phyloP scores from a whole-genome alignment of 2,329 filamentous ascomycete genomes.

The Macrophomina pseudophaseolina region DNA sequence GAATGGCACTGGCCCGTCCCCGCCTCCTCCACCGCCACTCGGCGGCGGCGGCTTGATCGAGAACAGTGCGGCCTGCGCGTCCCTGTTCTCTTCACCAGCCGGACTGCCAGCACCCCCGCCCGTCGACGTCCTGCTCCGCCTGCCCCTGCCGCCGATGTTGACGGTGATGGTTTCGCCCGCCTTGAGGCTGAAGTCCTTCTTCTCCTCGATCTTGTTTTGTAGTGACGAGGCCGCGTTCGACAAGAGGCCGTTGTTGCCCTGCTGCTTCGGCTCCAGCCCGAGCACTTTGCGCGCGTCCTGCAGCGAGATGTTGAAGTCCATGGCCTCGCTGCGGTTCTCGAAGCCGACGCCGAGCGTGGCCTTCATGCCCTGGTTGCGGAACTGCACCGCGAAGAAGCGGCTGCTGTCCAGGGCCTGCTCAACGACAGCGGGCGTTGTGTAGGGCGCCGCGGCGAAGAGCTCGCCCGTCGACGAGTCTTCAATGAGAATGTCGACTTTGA shows the following conservation, averaged over 20 bases:
- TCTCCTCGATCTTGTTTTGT: conserved; percentile 44
- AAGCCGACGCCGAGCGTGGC: conserved; percentile 85
- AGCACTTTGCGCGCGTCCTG: conserved; percentile 77
- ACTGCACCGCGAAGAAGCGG: conserved; percentile 83
- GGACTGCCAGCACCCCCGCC: conserved; percentile 35
- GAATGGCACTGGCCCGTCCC: conserved; percentile 44
- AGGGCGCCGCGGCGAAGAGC: conserved; percentile 84
- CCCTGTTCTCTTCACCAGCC: conserved; percentile 42
- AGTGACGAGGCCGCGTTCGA: too few species aligned
- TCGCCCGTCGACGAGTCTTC: conserved; percentile 75
- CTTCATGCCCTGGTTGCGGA: conserved; percentile 77
- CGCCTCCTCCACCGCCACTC: conserved; percentile 21
- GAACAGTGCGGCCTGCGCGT: conserved; percentile 62
- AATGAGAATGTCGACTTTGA: conserved; percentile 77
- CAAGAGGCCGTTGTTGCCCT: too few species aligned
- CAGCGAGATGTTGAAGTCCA: conserved; percentile 81
- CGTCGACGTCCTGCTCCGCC: background rate
- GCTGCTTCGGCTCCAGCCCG: conserved; percentile 56
- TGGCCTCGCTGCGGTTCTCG: conserved; percentile 83
- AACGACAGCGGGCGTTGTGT: conserved; percentile 68
- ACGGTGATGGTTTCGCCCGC: conserved; percentile 89
- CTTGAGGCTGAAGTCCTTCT: conserved; percentile 82
- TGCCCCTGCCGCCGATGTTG: conserved; percentile 68
- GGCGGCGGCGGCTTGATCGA: conserved; percentile 74
- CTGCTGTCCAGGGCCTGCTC: conserved; percentile 80